phyloP scores from a whole-genome alignment of 768 basidiomycete species.

The Pholiota conissans region DNA sequence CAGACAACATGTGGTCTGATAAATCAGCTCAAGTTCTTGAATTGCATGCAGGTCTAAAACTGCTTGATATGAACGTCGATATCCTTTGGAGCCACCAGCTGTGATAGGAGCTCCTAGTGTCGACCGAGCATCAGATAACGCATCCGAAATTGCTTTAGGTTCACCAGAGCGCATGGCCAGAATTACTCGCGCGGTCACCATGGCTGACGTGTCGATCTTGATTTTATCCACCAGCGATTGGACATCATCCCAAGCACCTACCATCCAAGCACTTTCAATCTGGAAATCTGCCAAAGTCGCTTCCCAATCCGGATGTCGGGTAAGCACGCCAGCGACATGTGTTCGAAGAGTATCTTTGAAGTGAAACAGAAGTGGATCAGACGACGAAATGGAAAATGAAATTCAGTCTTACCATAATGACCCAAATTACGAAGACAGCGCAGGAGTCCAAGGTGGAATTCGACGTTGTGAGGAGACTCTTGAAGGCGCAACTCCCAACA shows the following conservation, averaged over 20 bases:
- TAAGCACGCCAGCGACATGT: slow-evolving; percentile 89
- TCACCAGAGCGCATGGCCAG: slow-evolving; percentile 72
- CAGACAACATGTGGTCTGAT: slow-evolving; percentile 39
- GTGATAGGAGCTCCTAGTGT: slow-evolving; percentile 79
- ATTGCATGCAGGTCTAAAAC: slow-evolving; percentile 82
- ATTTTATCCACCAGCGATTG: slow-evolving; percentile 53
- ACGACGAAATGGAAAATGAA: not conserved
- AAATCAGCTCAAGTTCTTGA: slow-evolving; percentile 80
- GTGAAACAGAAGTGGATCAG: slow-evolving; percentile 4
- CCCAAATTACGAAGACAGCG: slow-evolving; percentile 92
- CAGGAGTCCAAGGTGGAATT: slow-evolving; percentile 86
- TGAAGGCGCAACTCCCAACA: slow-evolving; percentile 98
- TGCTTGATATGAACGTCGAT: slow-evolving; percentile 86
- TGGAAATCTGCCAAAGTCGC: slow-evolving; percentile 76
- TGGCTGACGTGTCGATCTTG: slow-evolving; percentile 54
- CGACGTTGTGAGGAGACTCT: slow-evolving; percentile 84
- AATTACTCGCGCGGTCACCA: slow-evolving; percentile 77
- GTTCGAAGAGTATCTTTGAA: slow-evolving; percentile 87
- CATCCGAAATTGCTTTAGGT: slow-evolving; percentile 39
- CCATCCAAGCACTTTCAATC: slow-evolving; percentile 94
- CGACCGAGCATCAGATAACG: slow-evolving; percentile 65
- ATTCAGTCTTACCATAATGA: slow-evolving; percentile 79
- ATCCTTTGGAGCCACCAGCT: slow-evolving; percentile 78
- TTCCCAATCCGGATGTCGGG: slow-evolving; percentile 84
- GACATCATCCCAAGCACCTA: slow-evolving; percentile 90